Evolutionary conservation across 179 eudicot genomes (phyloP).

Genomic region (Spergularia azorica): DNA sequence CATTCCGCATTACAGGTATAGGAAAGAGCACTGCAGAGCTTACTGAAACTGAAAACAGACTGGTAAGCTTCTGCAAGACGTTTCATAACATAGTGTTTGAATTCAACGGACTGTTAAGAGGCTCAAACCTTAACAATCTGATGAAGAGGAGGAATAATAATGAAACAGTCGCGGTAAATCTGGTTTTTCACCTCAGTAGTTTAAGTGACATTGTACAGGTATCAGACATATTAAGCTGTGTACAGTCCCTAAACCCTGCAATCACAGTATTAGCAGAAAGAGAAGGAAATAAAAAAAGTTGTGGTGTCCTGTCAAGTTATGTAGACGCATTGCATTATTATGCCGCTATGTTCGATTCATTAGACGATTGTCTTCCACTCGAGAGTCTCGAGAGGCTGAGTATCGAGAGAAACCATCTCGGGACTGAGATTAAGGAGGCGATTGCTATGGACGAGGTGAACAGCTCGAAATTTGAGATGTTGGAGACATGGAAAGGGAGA

Average conservation of each 20-base stretch:
- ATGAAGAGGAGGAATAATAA: constrained; percentile 31
- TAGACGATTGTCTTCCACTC: constrained; percentile 66
- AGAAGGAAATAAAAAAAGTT: constrained; percentile 49
- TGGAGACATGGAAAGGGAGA: constrained; percentile 68
- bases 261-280: constrained; percentile 56
- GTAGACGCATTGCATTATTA: constrained; percentile 68
- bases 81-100: constrained; percentile 57
- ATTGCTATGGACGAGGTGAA: constrained; percentile 40
- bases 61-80: constrained; percentile 65
- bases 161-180: constrained; percentile 68
- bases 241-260: constrained; percentile 50
- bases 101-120: constrained; percentile 57
- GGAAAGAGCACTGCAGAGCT: constrained; percentile 58
- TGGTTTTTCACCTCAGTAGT: constrained; percentile 49
- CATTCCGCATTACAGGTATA: constrained; percentile 55
- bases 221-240: constrained; percentile 43
- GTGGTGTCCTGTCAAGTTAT: constrained; percentile 55
- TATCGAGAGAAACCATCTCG: constrained; percentile 73
- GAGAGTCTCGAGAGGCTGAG: constrained; percentile 58
- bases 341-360: constrained; percentile 82
- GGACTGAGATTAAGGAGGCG: constrained; percentile 53
- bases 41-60: constrained; percentile 57
- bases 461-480: constrained; percentile 43
- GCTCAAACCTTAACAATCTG: constrained; percentile 31
- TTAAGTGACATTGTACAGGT: constrained; percentile 34